Conservation (phyloP, 2,329 filamentous ascomycete species). For the Onygenales sp. region DNA sequence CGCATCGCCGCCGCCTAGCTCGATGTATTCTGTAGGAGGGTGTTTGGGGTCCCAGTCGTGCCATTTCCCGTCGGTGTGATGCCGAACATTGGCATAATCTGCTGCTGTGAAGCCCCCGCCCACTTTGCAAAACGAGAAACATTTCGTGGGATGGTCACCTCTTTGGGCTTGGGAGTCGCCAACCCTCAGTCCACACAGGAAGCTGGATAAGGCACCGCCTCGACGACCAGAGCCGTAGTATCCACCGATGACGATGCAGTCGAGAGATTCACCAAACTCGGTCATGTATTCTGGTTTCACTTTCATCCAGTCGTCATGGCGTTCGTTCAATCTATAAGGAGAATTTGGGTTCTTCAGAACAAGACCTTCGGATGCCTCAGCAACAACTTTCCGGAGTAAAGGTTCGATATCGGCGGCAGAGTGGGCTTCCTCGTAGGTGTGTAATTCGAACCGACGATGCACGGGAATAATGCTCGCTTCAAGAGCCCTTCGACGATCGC, state of each 20-base stretch:
- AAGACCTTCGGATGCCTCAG: conserved; percentile 77
- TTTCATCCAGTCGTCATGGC: conserved; percentile 96
- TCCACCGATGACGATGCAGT: conserved; percentile 80
- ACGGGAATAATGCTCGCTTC: conserved; percentile 60
- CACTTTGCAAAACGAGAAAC: conserved; percentile 93
- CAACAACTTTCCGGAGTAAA: conserved; percentile 70
- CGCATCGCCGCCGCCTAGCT: conserved; percentile 66
- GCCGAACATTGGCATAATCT: conserved; percentile 75
- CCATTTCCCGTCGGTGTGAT: conserved; percentile 89
- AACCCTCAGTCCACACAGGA: conserved; percentile 76
- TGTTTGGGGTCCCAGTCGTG: conserved; percentile 67
- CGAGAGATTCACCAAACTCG: conserved; percentile 86
- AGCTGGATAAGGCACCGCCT: conserved; percentile 74
- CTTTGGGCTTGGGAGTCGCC: conserved; percentile 56
- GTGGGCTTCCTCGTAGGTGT: conserved; percentile 58
- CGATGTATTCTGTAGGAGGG: conserved; percentile 69
- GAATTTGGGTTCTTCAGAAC: conserved; percentile 91
- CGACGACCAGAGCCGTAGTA: conserved; percentile 84
- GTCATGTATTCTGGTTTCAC: conserved; percentile 98
- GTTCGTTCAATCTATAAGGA: conserved; percentile 74
- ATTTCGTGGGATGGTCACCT: conserved; percentile 57
- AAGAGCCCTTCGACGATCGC: conserved; percentile 69
- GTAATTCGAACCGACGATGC: conserved; percentile 72
- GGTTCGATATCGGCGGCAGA: conserved; percentile 67
- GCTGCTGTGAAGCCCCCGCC: conserved; percentile 82